phyloP scores from a whole-genome alignment of 1,139 yeast genomes.

The Saccharomyces hybrid region DNA sequence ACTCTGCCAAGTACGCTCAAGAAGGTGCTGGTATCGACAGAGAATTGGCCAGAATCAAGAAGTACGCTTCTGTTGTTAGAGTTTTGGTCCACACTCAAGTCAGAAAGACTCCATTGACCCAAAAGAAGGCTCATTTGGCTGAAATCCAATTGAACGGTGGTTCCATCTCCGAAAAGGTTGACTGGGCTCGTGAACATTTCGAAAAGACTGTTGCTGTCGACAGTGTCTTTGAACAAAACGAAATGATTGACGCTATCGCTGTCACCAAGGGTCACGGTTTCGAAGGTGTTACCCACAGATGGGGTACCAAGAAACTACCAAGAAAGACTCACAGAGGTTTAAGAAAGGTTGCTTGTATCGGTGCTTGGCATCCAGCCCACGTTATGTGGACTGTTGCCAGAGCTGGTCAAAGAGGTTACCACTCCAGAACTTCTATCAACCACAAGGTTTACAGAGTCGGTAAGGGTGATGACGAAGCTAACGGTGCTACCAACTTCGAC shows the following conservation, averaged over 20 bases:
- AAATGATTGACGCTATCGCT: slow-evolving; percentile 96
- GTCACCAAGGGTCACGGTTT: slow-evolving; percentile 99
- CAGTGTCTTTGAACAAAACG: slow-evolving; percentile 96
- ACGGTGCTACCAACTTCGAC: slow-evolving; percentile 96
- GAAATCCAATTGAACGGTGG: slow-evolving; percentile 99
- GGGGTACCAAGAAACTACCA: slow-evolving; percentile 99
- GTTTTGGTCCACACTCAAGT: slow-evolving; percentile 99
- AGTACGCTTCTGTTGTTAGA: slow-evolving; percentile 98
- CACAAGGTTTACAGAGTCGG: slow-evolving; percentile 99
- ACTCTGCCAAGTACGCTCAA: slow-evolving; percentile 94
- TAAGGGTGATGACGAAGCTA: slow-evolving; percentile 87
- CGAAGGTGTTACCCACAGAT: slow-evolving; percentile 99
- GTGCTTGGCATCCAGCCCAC: slow-evolving; percentile 99
- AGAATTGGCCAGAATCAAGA: slow-evolving; percentile 97
- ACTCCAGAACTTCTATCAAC: slow-evolving; percentile 99
- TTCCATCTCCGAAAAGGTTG: slow-evolving; percentile 92
- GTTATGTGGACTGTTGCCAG: slow-evolving; percentile 99
- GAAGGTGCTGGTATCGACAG: slow-evolving; percentile 84
- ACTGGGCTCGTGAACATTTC: slow-evolving; percentile 98
- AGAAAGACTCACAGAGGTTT: slow-evolving; percentile 99
- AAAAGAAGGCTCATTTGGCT: slow-evolving; percentile 99
- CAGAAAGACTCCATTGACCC: slow-evolving; percentile 98
- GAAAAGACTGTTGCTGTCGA: slow-evolving; percentile 97
- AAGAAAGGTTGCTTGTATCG: slow-evolving; percentile 99
- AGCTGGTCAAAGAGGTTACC: slow-evolving; percentile 99